A percentile compares a stretch with the other conserved stretches of the same genome.
phyloP scores from a whole-genome alignment of 352 stramenopile species.

The Globisporangium recalcitrans region DNA sequence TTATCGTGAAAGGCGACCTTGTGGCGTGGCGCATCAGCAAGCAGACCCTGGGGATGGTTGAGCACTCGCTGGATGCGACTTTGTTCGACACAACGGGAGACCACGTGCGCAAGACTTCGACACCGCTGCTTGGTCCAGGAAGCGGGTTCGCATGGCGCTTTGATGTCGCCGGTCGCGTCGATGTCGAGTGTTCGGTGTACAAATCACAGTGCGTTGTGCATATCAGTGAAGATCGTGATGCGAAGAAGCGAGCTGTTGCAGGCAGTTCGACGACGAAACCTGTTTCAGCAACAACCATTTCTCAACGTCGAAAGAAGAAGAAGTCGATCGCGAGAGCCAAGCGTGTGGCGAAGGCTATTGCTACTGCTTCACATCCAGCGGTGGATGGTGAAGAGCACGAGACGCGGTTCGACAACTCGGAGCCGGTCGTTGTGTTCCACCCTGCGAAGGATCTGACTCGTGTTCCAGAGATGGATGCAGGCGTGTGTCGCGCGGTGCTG shows the following conservation, averaged over 20 bases:
- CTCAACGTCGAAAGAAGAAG: conserved; percentile 22
- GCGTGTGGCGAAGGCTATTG: conserved; percentile 2
- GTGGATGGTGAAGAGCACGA: conserved; percentile 19
- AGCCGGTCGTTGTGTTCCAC: conserved; percentile 36
- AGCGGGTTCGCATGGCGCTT: conserved; percentile 35
- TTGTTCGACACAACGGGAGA: conserved; percentile 10
- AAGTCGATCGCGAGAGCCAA: conserved; percentile 22
- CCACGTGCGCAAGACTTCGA: conserved; percentile 15
- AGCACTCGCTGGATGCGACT: conserved; percentile 33
- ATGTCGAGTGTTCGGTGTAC: conserved; percentile 35
- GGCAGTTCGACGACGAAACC: not conserved
- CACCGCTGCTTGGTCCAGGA: conserved; percentile 22
- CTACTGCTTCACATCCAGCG: conserved; percentile 12
- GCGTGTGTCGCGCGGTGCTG: conserved; percentile 44
- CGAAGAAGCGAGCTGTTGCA: conserved; percentile 20
- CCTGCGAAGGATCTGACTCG: conserved; percentile 26
- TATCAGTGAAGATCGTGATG: conserved; percentile 13
- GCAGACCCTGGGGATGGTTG: conserved; percentile 29
- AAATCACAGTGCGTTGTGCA: conserved; percentile 26
- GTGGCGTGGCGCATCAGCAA: conserved; percentile 36
- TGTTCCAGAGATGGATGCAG: conserved; percentile 37
- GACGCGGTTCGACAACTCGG: conserved; percentile 13
- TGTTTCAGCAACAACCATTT: not conserved
- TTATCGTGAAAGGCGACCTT: conserved; percentile 26
- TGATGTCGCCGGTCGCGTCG: conserved; percentile 16